Evolutionary conservation across 495 filamentous ascomycete species (phyloP).

Genomic region (Immersiella caudata): DNA sequence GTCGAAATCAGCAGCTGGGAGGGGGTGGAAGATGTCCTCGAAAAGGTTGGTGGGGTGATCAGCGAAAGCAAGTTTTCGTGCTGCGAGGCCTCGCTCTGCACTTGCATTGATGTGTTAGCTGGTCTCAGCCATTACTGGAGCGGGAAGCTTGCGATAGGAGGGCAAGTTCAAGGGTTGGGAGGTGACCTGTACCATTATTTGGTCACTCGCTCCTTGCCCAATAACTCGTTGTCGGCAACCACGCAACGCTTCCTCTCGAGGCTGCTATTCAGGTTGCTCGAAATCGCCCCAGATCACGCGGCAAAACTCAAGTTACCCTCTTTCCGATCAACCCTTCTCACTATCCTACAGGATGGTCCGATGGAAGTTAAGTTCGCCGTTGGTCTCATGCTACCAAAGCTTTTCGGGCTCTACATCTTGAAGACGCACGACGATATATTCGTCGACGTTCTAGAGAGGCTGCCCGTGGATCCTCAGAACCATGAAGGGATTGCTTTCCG

Average conservation of each 20-base stretch:
- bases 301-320: slow-evolving; percentile 60
- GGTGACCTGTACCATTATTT: slow-evolving; percentile 82
- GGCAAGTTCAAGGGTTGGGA: slow-evolving; percentile 59
- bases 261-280: slow-evolving; percentile 68
- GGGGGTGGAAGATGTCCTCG: slow-evolving; percentile 48
- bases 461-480: slow-evolving; percentile 72
- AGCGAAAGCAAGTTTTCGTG: slow-evolving; percentile 64
- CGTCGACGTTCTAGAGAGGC: slow-evolving; percentile 69
- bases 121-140: slow-evolving; percentile 68
- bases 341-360: slow-evolving; percentile 65
- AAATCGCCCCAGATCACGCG: slow-evolving; percentile 64
- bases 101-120: slow-evolving; percentile 72
- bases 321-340: slow-evolving; percentile 73
- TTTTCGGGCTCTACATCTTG: slow-evolving; percentile 79
- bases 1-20: slow-evolving; percentile 32
- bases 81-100: slow-evolving; percentile 73
- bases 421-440: slow-evolving; percentile 81
- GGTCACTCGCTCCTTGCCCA: slow-evolving; percentile 63
- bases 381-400: slow-evolving; percentile 64
- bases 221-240: slow-evolving; percentile 64
- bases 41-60: slow-evolving; percentile 59
- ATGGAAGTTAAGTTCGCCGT: slow-evolving; percentile 77
- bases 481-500: slow-evolving; percentile 85
- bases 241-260: slow-evolving; percentile 67
- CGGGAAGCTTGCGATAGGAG: slow-evolving; percentile 32